Percentiles rank a stretch among this genome's conserved stretches.
phyloP scores from a whole-genome alignment of 2,329 filamentous ascomycete genomes.

The Alternaria tenuissima region DNA sequence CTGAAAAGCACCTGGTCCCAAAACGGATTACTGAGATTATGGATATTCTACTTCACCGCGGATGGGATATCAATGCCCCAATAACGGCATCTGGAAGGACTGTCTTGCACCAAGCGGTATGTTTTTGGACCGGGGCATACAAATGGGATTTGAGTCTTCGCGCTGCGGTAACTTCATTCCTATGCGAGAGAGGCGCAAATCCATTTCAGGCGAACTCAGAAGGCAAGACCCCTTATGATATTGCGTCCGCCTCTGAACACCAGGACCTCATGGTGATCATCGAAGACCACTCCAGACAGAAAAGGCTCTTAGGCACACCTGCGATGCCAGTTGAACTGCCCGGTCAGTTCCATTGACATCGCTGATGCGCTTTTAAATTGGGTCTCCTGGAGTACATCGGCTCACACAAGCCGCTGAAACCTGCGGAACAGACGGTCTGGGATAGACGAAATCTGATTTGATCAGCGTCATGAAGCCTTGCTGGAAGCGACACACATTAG shows the following conservation, averaged over 20 bases:
- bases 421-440: neutral
- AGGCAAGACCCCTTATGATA: slow-evolving; percentile 30
- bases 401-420: neutral
- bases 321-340: slow-evolving; percentile 24
- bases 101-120: slow-evolving; percentile 34
- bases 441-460: neutral
- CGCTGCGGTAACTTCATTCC: slow-evolving; percentile 19
- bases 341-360: neutral
- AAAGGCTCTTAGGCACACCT: slow-evolving; percentile 15
- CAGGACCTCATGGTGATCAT: slow-evolving; percentile 26
- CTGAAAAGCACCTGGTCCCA: slow-evolving; percentile 24
- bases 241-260: slow-evolving; percentile 28
- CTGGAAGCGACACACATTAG: neutral
- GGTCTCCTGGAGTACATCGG: neutral
- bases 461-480: neutral
- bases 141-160: slow-evolving; percentile 31
- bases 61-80: slow-evolving; percentile 29
- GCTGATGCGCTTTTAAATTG: neutral
- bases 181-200: slow-evolving; percentile 28
- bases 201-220: slow-evolving; percentile 22
- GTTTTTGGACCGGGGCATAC: slow-evolving; percentile 33
- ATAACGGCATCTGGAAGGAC: slow-evolving; percentile 22
- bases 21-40: slow-evolving; percentile 24
- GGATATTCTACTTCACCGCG: slow-evolving; percentile 24
- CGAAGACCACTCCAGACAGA: slow-evolving; percentile 14